These are phyloP conservation scores for Diaporthe sp. DNA, from an alignment of 2,329 filamentous ascomycete genomes.

Conservation along the genomic window DNA sequence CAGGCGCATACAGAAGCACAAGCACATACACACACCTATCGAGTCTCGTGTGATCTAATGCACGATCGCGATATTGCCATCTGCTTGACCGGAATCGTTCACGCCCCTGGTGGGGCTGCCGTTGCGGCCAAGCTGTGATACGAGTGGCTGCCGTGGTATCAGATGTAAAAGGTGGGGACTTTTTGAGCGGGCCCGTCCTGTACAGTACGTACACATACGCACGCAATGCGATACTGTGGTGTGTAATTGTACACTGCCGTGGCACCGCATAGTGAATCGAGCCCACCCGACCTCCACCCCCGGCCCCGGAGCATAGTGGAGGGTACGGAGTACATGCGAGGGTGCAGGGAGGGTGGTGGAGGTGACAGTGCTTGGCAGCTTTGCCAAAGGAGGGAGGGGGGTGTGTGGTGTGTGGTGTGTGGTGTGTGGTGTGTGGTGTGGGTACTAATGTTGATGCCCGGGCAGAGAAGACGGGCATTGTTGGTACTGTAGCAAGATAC, in stretches of 20 bases:
- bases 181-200: neutral
- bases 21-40: neutral
- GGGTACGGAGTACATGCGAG: constrained; percentile 24
- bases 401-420: neutral
- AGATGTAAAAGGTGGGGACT: constrained; percentile 15
- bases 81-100: constrained; percentile 16
- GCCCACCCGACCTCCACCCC: constrained; percentile 24
- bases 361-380: constrained; percentile 21
- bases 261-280: constrained; percentile 2
- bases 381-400: neutral
- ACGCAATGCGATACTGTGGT: neutral
- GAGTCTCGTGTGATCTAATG: constrained; percentile 3
- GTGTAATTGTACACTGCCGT: neutral
- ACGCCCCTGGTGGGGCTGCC: constrained; percentile 9
- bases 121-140: constrained; percentile 20
- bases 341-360: neutral
- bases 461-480: constrained; percentile 17
- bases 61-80: constrained; percentile 23
- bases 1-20: constrained; percentile 5
- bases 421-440: neutral
- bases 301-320: constrained; percentile 20
- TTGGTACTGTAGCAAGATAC: constrained; percentile 6
- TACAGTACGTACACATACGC: neutral
- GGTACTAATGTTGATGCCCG: constrained; percentile 19
- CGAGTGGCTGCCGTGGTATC: constrained; percentile 22